Evolutionary conservation across 139 green algal genomes (phyloP).

Genomic region (Deuterostichococcus epilithicus): DNA sequence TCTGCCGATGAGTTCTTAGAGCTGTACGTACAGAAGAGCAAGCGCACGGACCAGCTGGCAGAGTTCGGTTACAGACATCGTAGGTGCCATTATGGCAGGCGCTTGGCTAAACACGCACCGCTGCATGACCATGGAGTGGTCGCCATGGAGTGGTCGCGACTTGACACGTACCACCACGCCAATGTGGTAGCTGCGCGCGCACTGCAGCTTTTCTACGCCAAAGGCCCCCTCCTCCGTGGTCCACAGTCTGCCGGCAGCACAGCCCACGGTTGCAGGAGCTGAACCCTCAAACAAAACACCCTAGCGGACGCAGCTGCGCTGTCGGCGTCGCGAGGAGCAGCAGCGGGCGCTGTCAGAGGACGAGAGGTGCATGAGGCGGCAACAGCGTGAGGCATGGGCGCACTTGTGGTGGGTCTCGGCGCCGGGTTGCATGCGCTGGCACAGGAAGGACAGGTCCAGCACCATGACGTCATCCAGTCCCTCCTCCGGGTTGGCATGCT

Average conservation of each 20-base stretch:
- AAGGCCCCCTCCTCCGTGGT: not conserved
- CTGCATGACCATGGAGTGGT: constrained; percentile 8
- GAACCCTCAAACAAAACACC: too few species aligned
- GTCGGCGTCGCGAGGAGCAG: too few species aligned
- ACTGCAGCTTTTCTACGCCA: constrained; percentile 11
- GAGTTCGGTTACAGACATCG: not conserved
- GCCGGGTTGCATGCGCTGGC: constrained; percentile 21
- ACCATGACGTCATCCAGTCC: constrained; percentile 27
- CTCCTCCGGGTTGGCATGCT: constrained; percentile 3
- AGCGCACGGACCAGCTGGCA: not conserved
- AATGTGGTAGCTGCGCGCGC: constrained; percentile 28
- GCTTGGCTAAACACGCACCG: not conserved
- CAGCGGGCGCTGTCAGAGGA: too few species aligned
- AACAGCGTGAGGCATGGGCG: not conserved
- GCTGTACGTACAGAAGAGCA: not conserved
- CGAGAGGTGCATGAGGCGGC: not conserved
- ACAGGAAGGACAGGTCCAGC: constrained; percentile 16
- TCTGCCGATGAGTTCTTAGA: not conserved
- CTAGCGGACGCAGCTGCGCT: too few species aligned
- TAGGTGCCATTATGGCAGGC: not conserved
- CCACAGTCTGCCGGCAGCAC: not conserved
- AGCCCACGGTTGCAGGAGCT: too few species aligned
- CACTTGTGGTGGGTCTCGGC: constrained; percentile 11
- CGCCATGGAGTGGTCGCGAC: not conserved
- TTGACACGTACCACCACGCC: constrained; percentile 22